A percentile compares a stretch with the other conserved stretches of the same genome.
Conservation (phyloP, 305 asterid species). For the Ilex paraguariensis region DNA sequence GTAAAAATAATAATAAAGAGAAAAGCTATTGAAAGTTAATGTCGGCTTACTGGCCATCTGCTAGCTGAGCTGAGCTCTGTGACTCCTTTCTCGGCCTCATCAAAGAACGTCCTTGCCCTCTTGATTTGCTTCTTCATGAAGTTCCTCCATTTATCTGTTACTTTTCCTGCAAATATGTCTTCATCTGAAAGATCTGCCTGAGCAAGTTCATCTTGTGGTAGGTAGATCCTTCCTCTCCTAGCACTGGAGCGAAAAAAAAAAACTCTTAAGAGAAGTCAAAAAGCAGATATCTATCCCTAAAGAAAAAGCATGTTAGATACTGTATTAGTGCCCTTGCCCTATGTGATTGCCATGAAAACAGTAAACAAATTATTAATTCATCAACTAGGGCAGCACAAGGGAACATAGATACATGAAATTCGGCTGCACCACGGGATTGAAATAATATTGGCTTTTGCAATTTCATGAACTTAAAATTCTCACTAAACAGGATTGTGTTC, state of each 20-base stretch:
- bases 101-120: constrained; percentile 88
- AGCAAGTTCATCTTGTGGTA: constrained; percentile 92
- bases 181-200: constrained; percentile 86
- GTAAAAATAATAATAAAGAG: not conserved
- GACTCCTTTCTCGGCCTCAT: constrained; percentile 82
- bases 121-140: constrained; percentile 90
- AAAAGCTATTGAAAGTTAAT: not conserved
- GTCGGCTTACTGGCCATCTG: constrained; percentile 86
- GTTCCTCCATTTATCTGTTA: constrained; percentile 84
- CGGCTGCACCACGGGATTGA: too few relatives aligned
- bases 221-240: constrained; percentile 82
- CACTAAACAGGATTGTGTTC: too few relatives aligned
- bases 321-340: too few relatives aligned
- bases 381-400: too few relatives aligned
- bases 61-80: constrained; percentile 88
- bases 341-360: too few relatives aligned
- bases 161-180: constrained; percentile 80
- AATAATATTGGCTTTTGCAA: too few relatives aligned
- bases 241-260: constrained; percentile 45
- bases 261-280: too few relatives aligned
- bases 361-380: too few relatives aligned
- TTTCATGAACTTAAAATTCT: too few relatives aligned
- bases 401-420: too few relatives aligned
- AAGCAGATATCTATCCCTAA: too few relatives aligned
- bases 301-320: too few relatives aligned